These are phyloP conservation scores for Aspergillus tubingensis DNA, from an alignment of 2,329 filamentous ascomycete genomes.

Conservation along the genomic window DNA sequence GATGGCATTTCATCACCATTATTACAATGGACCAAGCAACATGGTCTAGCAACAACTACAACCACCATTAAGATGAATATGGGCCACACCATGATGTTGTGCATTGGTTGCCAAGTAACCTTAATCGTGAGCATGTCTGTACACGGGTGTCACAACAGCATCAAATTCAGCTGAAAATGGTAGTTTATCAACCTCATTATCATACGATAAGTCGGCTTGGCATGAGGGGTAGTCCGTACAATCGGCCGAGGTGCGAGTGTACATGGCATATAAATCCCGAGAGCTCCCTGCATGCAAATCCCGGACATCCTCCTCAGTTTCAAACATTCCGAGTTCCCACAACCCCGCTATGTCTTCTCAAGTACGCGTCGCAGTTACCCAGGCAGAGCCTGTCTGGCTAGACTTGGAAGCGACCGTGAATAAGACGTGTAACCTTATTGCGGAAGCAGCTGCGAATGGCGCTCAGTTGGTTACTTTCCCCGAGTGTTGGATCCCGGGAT, in stretches of 20 bases:
- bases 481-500: constrained; percentile 58
- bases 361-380: constrained; percentile 28
- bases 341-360: not conserved
- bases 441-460: constrained; percentile 55
- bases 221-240: not conserved
- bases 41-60: too few species aligned
- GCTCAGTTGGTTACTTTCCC: constrained; percentile 59
- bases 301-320: not conserved
- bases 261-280: not conserved
- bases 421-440: constrained; percentile 61
- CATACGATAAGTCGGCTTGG: not conserved
- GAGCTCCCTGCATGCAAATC: not conserved
- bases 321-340: not conserved
- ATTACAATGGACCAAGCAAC: too few species aligned
- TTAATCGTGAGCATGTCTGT: too few species aligned
- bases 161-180: too few species aligned
- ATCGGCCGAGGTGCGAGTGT: too few species aligned
- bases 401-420: constrained; percentile 56
- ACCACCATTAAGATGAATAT: too few species aligned
- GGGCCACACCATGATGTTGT: too few species aligned
- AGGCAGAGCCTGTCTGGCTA: constrained; percentile 63
- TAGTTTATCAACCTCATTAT: too few species aligned
- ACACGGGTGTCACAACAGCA: too few species aligned
- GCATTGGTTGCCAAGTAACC: too few species aligned
- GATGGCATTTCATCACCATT: too few species aligned